Conservation (phyloP, 371 early-diverging fungal species). For the Paraphysoderma sedebokerense region DNA sequence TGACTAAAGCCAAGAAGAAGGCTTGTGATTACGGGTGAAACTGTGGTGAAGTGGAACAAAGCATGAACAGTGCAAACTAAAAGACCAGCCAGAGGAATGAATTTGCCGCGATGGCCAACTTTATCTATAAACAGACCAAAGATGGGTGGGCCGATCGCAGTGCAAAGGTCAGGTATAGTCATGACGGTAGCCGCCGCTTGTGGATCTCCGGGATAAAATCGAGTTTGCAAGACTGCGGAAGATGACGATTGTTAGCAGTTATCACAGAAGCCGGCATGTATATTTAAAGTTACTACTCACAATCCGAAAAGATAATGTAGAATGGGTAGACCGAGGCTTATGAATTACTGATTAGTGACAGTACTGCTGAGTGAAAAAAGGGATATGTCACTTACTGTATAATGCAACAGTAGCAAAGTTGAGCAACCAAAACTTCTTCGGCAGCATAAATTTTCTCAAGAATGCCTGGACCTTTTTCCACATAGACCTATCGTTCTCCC, state of each 20-base stretch:
- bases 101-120: constrained; percentile 20
- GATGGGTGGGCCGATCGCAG: constrained; percentile 32
- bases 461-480: no score
- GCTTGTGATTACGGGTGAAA: constrained; percentile 23
- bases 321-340: no score
- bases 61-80: constrained; percentile 21
- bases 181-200: constrained; percentile 28
- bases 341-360: no score
- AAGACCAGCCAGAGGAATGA: constrained; percentile 26
- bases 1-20: constrained; percentile 27
- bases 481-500: no score
- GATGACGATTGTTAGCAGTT: neutral
- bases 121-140: constrained; percentile 30
- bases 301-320: no score
- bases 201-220: constrained; percentile 21
- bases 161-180: constrained; percentile 32
- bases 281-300: no score
- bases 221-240: constrained; percentile 19
- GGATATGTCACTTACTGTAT: no score
- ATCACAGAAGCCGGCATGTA: neutral
- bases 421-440: no score
- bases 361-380: no score
- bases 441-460: no score
- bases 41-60: constrained; percentile 17
- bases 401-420: no score